Base-by-base conservation (phyloP, 2,329 filamentous ascomycete genomes). In the Dactylellina drechsleri region DNA sequence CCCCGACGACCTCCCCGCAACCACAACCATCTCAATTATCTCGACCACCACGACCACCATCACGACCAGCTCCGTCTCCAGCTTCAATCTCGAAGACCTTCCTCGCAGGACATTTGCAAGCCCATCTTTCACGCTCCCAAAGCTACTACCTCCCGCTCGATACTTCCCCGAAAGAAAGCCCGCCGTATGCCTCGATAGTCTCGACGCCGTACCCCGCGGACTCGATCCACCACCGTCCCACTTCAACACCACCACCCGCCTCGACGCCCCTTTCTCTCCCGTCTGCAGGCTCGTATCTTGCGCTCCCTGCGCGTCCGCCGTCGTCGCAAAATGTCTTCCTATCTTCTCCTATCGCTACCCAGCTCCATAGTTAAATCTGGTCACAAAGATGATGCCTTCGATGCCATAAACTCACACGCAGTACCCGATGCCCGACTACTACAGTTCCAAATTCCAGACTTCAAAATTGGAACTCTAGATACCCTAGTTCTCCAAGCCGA, bases 391-490 rank as follows among this genome's bases (percentile, higher is more conserved):
- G 92, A 96, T 82, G 92, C 94, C 77, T 85, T 97, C 78, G 87
- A 89, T 56, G 87, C 92, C 53, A 84, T 99, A 76, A 88, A 89
- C 78, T 84, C 89, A 66, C 92, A 90, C 49, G 86, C 97, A 66
- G 85, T 87, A 68, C 92, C 96, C 79, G 89, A 91, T 82, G 92
- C 91, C 81, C 88, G 87, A 61, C 90, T 92, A 53, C 84, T 89
- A 60, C 89, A 89, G 1, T 97, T 98, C 81, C 84, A 87, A 67
- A 91, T 98, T 77, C 95, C 95, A 18, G 90, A 93, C 78, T 97
- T 99, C 87, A 99, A 98, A 85, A 96, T 99, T 82, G 95, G 95
- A 71, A 97, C 95, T 0, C 87, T 99, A 43, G 95, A 99, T 84
- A 92, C 91, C 45, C 86, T 99, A 70, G 93, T 99, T 52, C 92